Percentiles rank a stretch among this genome's conserved stretches.
Evolutionary conservation across 164 flowering plant species (phyloP).

Genomic region (Chimonanthus praecox): DNA sequence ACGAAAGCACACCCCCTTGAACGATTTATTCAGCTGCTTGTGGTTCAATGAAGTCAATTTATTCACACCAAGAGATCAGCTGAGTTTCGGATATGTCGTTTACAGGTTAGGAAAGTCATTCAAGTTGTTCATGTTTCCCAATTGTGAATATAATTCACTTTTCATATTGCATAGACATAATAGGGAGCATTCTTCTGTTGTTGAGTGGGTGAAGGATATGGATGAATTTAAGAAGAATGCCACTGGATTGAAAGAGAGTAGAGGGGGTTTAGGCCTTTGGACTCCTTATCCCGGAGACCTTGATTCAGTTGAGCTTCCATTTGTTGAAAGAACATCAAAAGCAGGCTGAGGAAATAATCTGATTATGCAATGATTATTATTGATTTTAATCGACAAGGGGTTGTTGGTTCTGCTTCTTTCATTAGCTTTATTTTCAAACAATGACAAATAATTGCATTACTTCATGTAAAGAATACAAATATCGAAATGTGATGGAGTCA

Average conservation of each 20-base stretch:
- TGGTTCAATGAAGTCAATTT: slow-evolving; percentile 98
- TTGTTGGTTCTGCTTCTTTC: too few relatives aligned
- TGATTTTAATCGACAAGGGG: too few relatives aligned
- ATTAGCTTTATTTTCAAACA: too few relatives aligned
- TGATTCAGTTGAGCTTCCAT: slow-evolving; percentile 53
- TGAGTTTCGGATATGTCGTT: slow-evolving; percentile 92
- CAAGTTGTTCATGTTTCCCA: slow-evolving; percentile 87
- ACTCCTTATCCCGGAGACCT: slow-evolving; percentile 89
- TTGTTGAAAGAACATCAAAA: slow-evolving; percentile 73
- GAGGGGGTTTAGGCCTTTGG: slow-evolving; percentile 95
- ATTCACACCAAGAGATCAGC: slow-evolving; percentile 95
- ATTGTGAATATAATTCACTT: slow-evolving; percentile 86
- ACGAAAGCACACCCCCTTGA: slow-evolving; percentile 82
- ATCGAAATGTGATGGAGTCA: too few relatives aligned
- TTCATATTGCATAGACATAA: slow-evolving; percentile 81
- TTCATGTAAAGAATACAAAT: too few relatives aligned
- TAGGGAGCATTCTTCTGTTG: slow-evolving; percentile 82
- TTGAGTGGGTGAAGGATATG: slow-evolving; percentile 81
- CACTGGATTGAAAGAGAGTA: slow-evolving; percentile 62
- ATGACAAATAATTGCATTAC: too few relatives aligned
- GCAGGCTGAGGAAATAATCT: slow-evolving; percentile 58
- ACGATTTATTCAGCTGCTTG: slow-evolving; percentile 80
- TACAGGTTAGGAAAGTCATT: slow-evolving; percentile 65
- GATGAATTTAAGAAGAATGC: slow-evolving; percentile 48
- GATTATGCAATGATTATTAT: neutral